Evolutionary conservation across 1,284 basidiomycete genomes (phyloP).

Genomic region (Pseudozyma thailandica): DNA sequence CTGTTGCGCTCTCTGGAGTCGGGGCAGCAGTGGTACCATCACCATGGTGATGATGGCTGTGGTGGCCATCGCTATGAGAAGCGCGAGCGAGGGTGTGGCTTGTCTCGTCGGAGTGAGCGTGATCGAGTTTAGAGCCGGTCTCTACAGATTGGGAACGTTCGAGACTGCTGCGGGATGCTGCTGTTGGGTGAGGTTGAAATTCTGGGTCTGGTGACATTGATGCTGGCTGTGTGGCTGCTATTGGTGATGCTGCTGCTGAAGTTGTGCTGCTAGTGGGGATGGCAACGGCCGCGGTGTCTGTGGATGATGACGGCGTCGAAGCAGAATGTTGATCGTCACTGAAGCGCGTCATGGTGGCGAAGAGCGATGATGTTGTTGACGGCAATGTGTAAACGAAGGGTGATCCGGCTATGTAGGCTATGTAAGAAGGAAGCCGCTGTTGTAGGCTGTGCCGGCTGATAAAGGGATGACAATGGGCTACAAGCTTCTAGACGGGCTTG

Average conservation of each 20-base stretch:
- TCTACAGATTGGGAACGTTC: slow-evolving; percentile 5
- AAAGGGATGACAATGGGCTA: not conserved
- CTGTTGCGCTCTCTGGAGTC: slow-evolving; percentile 31
- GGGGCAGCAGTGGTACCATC: slow-evolving; percentile 27
- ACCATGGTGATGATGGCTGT: slow-evolving; percentile 11
- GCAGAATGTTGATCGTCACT: slow-evolving; percentile 7
- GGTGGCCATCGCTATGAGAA: slow-evolving; percentile 5
- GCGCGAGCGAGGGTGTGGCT: slow-evolving; percentile 9
- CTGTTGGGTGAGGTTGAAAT: slow-evolving; percentile 1
- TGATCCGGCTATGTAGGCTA: no score
- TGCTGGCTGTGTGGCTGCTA: slow-evolving; percentile 7
- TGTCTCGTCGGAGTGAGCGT: slow-evolving; percentile 7
- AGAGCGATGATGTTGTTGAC: not conserved
- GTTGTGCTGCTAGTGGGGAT: slow-evolving; percentile 2
- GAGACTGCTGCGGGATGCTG: not conserved
- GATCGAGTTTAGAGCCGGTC: slow-evolving; percentile 11
- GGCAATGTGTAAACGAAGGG: not conserved
- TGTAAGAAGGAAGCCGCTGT: no score
- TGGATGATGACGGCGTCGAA: not conserved
- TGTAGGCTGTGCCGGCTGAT: not conserved
- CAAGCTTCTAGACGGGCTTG: not conserved
- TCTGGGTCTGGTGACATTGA: slow-evolving; percentile 25
- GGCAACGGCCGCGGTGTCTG: not conserved
- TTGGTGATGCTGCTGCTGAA: slow-evolving; percentile 10
- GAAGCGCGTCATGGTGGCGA: slow-evolving; percentile 8